A percentile compares a stretch with the other conserved stretches of the same genome.
Evolutionary conservation across 2,329 filamentous ascomycete species (phyloP).

Genomic region (Aspergillus vadensis): DNA sequence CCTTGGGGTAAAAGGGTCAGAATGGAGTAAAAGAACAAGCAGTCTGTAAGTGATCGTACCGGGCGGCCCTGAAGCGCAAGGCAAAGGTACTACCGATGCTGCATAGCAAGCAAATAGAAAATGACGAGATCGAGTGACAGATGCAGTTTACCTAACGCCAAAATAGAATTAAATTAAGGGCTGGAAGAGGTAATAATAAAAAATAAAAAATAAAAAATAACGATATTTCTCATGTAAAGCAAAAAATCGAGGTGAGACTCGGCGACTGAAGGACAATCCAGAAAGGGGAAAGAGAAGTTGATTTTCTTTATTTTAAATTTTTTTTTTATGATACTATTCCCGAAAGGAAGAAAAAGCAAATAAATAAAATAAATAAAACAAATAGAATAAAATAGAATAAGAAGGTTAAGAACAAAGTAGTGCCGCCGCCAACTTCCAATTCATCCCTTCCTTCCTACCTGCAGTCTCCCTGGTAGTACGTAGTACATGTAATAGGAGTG

Average conservation of each 20-base stretch:
- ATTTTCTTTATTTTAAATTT: no score
- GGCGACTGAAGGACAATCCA: neutral
- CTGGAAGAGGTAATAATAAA: neutral
- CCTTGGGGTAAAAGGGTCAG: neutral
- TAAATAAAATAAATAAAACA: neutral
- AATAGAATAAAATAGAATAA: conserved; percentile 3
- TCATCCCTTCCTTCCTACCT: neutral
- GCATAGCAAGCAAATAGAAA: neutral
- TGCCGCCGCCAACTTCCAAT: neutral
- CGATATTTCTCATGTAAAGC: no score
- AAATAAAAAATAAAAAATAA: neutral
- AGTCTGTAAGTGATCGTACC: neutral
- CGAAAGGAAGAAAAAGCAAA: neutral
- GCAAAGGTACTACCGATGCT: neutral
- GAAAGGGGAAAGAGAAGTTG: neutral
- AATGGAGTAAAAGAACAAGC: neutral
- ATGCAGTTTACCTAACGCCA: conserved; percentile 6
- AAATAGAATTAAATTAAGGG: conserved; percentile 5
- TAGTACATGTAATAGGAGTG: neutral
- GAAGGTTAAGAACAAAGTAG: conserved; percentile 1
- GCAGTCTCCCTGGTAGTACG: neutral
- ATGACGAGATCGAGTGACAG: conserved; percentile 8
- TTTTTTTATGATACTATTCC: no score
- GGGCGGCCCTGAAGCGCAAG: neutral
- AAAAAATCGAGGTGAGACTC: neutral